Conservation (phyloP, 1,284 basidiomycete genomes). For the Cystobasidium sp. region DNA sequence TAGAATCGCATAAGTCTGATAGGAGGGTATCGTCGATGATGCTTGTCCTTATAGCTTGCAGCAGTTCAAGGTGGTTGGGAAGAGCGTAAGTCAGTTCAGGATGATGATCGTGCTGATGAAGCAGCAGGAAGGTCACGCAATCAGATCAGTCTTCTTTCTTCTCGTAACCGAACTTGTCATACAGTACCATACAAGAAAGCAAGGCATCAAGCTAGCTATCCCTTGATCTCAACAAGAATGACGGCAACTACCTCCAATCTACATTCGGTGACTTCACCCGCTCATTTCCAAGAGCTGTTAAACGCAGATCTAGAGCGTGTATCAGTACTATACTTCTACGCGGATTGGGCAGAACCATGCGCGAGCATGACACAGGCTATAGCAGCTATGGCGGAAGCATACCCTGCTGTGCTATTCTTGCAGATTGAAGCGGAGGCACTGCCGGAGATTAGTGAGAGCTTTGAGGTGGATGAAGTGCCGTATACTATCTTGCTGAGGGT, state of each 20-base stretch:
- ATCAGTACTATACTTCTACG: slow-evolving; percentile 90
- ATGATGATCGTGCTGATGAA: too few relatives aligned
- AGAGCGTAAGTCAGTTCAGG: too few relatives aligned
- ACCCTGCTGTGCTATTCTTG: slow-evolving; percentile 73
- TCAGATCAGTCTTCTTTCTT: too few relatives aligned
- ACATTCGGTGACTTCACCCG: slow-evolving; percentile 36
- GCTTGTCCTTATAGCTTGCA: too few relatives aligned
- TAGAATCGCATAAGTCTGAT: too few relatives aligned
- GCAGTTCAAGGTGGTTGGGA: too few relatives aligned
- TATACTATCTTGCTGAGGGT: slow-evolving; percentile 82
- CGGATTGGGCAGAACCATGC: slow-evolving; percentile 89
- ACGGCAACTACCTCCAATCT: slow-evolving; percentile 27
- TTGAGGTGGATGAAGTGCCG: slow-evolving; percentile 89
- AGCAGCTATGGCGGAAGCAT: slow-evolving; percentile 70
- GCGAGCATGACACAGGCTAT: slow-evolving; percentile 75
- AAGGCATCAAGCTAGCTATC: neutral
- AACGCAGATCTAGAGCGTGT: slow-evolving; percentile 74
- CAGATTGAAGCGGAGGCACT: slow-evolving; percentile 91
- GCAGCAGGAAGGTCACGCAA: too few relatives aligned
- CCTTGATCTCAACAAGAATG: slow-evolving; percentile 5
- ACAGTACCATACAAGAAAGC: neutral
- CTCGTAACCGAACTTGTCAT: neutral
- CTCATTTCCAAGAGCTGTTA: slow-evolving; percentile 68
- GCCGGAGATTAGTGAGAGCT: slow-evolving; percentile 88
- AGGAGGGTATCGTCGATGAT: too few relatives aligned